Base-by-base conservation (phyloP, 495 filamentous ascomycete genomes). In the Hypoxylon rickii region DNA sequence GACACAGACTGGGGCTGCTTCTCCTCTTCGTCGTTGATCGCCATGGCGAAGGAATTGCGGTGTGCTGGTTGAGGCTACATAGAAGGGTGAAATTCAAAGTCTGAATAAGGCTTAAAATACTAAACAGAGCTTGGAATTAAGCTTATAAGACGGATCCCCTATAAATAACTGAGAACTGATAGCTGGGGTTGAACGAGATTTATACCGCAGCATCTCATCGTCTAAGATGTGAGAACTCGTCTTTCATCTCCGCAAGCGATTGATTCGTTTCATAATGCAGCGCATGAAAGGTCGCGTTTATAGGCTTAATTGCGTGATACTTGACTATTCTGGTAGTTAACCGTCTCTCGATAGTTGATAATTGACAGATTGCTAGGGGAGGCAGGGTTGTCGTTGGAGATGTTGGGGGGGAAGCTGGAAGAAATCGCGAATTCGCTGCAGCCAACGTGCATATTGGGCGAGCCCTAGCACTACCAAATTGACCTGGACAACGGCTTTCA, bases 301-400 rank as follows among this genome's bases (percentile, higher is more conserved):
- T n/a, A n/a, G n/a, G n/a, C n/a, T n/a, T 34, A 13, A 49, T 56
- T 56, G 53, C 53, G 53, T 56, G 53, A 48, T 56, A 21, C 2
- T 18, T 13, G 17, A 38, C 2, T 36, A 16, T 37, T 24, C n/a
- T 16, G 12, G 24, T 12, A 5, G 3, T 34, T n/a, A n/a, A n/a
- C n/a, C n/a, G n/a, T n/a, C n/a, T 10, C 24, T 29, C 10, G 24
- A 29, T 29, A 29, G 10, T 4, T 29, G 24, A 29, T 29, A 29
- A 10, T 4, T 4, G 24, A 29, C 10, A 29, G 24, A 29, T 4
- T 4, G 24, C 4, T 29, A 29, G 24, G 8, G 12, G n/a, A 44
- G 20, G 41, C 29, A 29, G 6, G 22, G 21, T 26, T 2, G 10
- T n/a, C n/a, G n/a, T n/a, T n/a, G n/a, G n/a, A n/a, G n/a, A n/a